Evolutionary conservation across 129 eudicot genomes (phyloP), one percentile per base, ranked within the genome.

Genomic region (carrot (Daucus carota)): DNA sequence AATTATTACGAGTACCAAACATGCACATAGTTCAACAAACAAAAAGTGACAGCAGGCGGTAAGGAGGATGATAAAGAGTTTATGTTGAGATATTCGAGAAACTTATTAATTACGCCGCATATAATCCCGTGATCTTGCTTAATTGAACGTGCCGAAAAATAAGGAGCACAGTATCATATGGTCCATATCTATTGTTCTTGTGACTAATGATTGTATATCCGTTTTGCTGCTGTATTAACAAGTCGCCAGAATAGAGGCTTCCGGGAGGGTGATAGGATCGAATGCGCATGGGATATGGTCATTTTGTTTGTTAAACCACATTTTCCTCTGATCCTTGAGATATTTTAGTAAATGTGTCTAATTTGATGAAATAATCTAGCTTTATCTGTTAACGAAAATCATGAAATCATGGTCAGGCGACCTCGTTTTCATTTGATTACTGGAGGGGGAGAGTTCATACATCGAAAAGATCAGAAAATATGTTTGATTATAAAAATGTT

Each of bases 91-190:
- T n/a, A n/a, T 22, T 54, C 14, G n/a, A 22, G 60, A 54, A 54
- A 10, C 63, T 57, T 57, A 57, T n/a, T 54, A n/a, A 54, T n/a
- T 28, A 57, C 9, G 8, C 15, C 24, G 65, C 65, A 57, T n/a
- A 24, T 57, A 9, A 57, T n/a, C 65, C 24, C 65, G 65, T 57
- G 65, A 57, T 57, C 65, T 57, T 24, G 65, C 65, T 57, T 57
- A 57, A 57, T 3, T 3, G 16, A 57, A 57, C 65, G 65, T 57
- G 65, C 65, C 65, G 65, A 57, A 57, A n/a, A 57, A 57, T 57
- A 57, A 57, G 65, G 62, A 8, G 29, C 62, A n/a, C 4, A 0
- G 65, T 57, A 24, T 3, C 65, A 57, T 10, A 2, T 54, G 29
- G 0, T 11, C 31, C 65, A 57, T 57, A 57, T 57, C 5, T 57